Evolutionary conservation across 2,329 filamentous ascomycete species (phyloP).

Genomic region (Calycina herbarum): DNA sequence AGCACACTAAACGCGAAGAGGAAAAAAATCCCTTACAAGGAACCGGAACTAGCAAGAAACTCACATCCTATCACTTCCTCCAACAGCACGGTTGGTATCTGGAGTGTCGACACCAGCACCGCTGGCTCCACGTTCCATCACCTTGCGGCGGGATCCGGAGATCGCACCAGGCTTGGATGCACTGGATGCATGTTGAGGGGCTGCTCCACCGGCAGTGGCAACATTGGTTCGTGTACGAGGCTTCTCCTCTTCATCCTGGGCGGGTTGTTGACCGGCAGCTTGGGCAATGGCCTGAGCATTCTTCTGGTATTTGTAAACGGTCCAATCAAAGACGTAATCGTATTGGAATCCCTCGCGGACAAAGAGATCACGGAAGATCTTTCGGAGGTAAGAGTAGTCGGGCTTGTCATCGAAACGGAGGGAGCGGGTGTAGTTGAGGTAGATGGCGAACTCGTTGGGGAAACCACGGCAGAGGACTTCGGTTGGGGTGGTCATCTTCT

Average conservation of each 20-base stretch:
- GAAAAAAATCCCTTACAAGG: constrained; percentile 80
- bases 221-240: constrained; percentile 65
- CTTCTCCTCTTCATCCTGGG: constrained; percentile 76
- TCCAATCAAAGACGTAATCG: constrained; percentile 99
- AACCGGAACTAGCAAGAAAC: constrained; percentile 61
- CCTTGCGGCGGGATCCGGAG: constrained; percentile 77
- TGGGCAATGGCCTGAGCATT: constrained; percentile 93
- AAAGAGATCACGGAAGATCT: constrained; percentile 99
- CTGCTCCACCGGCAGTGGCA: constrained; percentile 62
- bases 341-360: constrained; percentile 99
- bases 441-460: constrained; percentile 99
- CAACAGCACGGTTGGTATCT: constrained; percentile 73
- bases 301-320: constrained; percentile 99
- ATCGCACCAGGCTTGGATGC: constrained; percentile 71
- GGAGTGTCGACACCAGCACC: constrained; percentile 62
- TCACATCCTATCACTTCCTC: constrained; percentile 94
- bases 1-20: constrained; percentile 82
- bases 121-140: constrained; percentile 66
- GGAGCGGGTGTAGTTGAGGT: constrained; percentile 98
- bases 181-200: constrained; percentile 52
- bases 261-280: constrained; percentile 63
- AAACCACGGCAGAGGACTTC: constrained; percentile 98
- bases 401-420: constrained; percentile 99
- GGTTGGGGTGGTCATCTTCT: constrained; percentile 99
- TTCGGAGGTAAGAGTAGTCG: constrained; percentile 98